Conservation (phyloP, 2,329 filamentous ascomycete species). For the Amylocarpus encephaloides region DNA sequence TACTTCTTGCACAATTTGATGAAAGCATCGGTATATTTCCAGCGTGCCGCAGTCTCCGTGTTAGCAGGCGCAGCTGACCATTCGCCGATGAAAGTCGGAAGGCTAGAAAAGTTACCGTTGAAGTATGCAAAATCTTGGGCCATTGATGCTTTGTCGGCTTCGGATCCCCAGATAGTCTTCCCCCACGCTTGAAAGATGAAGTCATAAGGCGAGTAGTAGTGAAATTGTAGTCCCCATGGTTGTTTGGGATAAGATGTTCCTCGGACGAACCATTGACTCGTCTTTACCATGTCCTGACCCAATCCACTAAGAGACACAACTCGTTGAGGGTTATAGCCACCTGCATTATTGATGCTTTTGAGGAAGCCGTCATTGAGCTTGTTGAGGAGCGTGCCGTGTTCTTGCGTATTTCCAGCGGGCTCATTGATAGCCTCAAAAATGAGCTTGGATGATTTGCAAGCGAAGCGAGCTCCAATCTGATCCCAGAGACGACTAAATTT, state of each 20-base stretch:
- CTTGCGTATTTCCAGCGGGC: slow-evolving; percentile 45
- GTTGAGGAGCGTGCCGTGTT: slow-evolving; percentile 45
- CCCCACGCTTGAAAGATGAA: slow-evolving; percentile 47
- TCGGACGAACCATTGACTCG: slow-evolving; percentile 46
- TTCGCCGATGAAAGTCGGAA: slow-evolving; percentile 53
- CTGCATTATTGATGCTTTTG: slow-evolving; percentile 44
- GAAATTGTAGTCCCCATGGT: slow-evolving; percentile 55
- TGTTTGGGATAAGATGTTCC: slow-evolving; percentile 43
- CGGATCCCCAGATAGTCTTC: slow-evolving; percentile 53
- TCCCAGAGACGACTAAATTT: slow-evolving; percentile 50
- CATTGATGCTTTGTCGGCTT: slow-evolving; percentile 44
- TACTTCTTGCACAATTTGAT: slow-evolving; percentile 43
- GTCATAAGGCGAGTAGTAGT: slow-evolving; percentile 54
- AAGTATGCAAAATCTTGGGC: slow-evolving; percentile 45
- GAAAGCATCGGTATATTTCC: slow-evolving; percentile 52
- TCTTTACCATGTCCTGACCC: slow-evolving; percentile 45
- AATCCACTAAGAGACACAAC: slow-evolving; percentile 51
- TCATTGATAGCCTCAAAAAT: slow-evolving; percentile 57
- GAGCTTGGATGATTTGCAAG: slow-evolving; percentile 46
- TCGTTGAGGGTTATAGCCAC: slow-evolving; percentile 48
- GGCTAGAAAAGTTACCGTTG: slow-evolving; percentile 46
- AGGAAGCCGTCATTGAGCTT: slow-evolving; percentile 52
- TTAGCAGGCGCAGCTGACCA: slow-evolving; percentile 45
- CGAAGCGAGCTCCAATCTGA: slow-evolving; percentile 49
- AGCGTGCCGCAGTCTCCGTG: slow-evolving; percentile 49